Percentiles rank a stretch among this genome's conserved stretches.
phyloP scores from a whole-genome alignment of 1,284 basidiomycete species.

The Tetrapyrgos nigripes region DNA sequence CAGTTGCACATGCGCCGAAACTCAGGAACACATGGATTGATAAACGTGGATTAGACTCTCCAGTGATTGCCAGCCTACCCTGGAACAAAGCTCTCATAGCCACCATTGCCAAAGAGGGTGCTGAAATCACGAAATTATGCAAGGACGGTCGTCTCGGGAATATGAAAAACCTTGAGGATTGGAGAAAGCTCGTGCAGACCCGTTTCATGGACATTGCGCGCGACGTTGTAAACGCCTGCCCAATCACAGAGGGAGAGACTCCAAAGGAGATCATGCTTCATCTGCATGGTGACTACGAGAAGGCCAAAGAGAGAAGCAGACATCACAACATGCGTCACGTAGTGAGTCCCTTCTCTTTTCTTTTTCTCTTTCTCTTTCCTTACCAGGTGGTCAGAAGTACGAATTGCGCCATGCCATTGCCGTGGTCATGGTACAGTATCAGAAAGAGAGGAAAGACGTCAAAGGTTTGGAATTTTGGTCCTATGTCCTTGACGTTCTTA shows the following conservation, averaged over 20 bases:
- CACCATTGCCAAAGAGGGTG: not conserved
- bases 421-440: not conserved
- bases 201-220: not conserved
- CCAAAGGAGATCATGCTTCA: not conserved
- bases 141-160: not conserved
- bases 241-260: not conserved
- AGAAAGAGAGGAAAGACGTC: not conserved
- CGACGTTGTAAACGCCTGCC: not conserved
- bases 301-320: no score
- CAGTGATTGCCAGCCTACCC: not conserved
- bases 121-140: not conserved
- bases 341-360: not conserved
- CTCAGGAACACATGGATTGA: constrained; percentile 1
- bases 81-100: not conserved
- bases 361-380: not conserved
- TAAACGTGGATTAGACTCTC: not conserved
- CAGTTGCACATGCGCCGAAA: not conserved
- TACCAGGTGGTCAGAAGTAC: not conserved
- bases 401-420: not conserved
- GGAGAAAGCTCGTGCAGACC: not conserved
- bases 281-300: not conserved
- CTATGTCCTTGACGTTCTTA: not conserved
- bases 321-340: not conserved
- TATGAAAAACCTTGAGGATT: not conserved
- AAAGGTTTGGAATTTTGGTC: not conserved